Base-by-base conservation (phyloP, 129 eudicot genomes). In the Apium graveolens region DNA sequence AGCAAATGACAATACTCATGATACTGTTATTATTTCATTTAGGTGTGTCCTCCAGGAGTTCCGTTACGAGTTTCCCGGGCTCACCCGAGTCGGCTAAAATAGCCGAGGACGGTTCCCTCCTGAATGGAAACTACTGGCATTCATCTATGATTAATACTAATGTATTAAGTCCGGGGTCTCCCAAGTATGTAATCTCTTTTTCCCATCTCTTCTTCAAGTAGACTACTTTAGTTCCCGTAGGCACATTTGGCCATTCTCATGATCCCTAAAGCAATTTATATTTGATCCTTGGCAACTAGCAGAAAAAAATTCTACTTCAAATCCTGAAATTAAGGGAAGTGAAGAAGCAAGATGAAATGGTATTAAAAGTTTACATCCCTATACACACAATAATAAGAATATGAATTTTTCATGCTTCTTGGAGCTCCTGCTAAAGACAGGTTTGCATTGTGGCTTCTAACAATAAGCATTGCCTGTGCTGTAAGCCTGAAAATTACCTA, bases 41-140 rank as follows among this genome's bases (percentile, higher is more conserved):
- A 82, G 98, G 97, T 57, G 81, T 84, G 74, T 82, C 88, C 7
- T 78, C 84, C 13, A 76, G 91, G 77, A 85, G 82, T 66, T 77
- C 93, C 17, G 76, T 84, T 60, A 76, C 51, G 62, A 76, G 57
- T 41, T 41, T 82, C 51, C 85, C 73, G 3, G 84, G 86, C 62
- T 83, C 90, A 48, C 83, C 85, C 9, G 80, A 69, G 38, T 46
- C 82, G 9, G 81, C 86, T 73, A 80, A 70, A 79, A 53, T 68
- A 74, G 38, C 76, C 48, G 83, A 43, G 66, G 71, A 45, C 37
- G 81, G 85, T 60, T 70, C 72, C 48, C 31, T 84, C 12, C 70
- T 55, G n/a, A 72, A 82, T 72, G 80, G 77, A 8, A 75, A 83
- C 49, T 78, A 75, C 29, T 53, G 65, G 71, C 74, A 53, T 80